Conservation (phyloP, 768 basidiomycete species). For the Lepiota brunneoincarnata region DNA sequence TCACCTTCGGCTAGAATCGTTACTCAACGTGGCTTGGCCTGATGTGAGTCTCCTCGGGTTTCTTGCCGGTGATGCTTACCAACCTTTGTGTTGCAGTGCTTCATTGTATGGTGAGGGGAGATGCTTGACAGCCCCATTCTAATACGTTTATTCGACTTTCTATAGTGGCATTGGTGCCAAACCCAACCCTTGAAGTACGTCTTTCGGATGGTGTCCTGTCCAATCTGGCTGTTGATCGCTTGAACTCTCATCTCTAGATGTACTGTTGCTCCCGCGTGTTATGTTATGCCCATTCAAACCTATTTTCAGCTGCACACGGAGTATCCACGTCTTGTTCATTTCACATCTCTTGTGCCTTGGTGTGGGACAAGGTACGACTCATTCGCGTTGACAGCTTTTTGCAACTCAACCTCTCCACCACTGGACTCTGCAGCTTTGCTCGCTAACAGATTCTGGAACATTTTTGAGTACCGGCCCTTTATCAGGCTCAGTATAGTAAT, state of each 20-base stretch:
- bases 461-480: background rate
- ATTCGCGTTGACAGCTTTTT: too few species aligned
- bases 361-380: slow-evolving; percentile 1
- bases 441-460: slow-evolving; percentile 5
- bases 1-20: background rate
- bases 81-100: background rate
- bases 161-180: slow-evolving; percentile 5
- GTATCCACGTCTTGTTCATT: background rate
- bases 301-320: slow-evolving; percentile 1
- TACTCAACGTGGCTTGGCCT: slow-evolving; percentile 8
- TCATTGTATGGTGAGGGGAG: slow-evolving; percentile 5
- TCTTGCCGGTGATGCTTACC: background rate
- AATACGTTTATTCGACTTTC: background rate
- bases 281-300: background rate
- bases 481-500: background rate
- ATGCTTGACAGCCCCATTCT: too few species aligned
- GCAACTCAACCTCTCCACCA: background rate
- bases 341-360: background rate
- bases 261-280: background rate
- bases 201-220: background rate
- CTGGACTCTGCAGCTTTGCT: background rate
- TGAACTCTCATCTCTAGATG: background rate
- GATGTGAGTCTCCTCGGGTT: background rate
- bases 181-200: slow-evolving; percentile 8
- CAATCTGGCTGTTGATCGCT: background rate